Conservation (phyloP, 2,329 filamentous ascomycete genomes). For the Cladosporium sp. region DNA sequence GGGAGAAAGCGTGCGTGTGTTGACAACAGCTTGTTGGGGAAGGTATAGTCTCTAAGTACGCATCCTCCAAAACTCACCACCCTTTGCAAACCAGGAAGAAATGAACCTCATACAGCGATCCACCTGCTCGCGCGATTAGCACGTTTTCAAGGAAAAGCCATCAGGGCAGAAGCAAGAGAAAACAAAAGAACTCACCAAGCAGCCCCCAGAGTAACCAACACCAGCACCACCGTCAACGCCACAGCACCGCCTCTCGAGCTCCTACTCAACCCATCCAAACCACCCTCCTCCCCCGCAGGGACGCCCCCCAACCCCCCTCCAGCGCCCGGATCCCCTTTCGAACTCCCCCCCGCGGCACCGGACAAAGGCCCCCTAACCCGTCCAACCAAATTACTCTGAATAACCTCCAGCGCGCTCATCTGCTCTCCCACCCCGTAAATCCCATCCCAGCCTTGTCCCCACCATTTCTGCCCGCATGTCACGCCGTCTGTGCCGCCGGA, state of each 20-base stretch:
- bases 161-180: not conserved
- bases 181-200: not conserved
- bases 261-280: not conserved
- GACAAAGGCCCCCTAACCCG: constrained; percentile 39
- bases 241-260: constrained; percentile 63
- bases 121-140: not conserved
- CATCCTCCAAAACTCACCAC: too few species aligned
- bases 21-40: too few species aligned
- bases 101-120: constrained; percentile 1
- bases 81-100: too few species aligned
- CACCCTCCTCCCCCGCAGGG: not conserved
- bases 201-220: not conserved
- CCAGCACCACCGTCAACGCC: constrained; percentile 1
- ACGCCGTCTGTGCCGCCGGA: constrained; percentile 43
- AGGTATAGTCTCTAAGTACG: too few species aligned
- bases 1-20: too few species aligned
- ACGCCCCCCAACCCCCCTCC: constrained; percentile 22
- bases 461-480: constrained; percentile 43
- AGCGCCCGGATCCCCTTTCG: constrained; percentile 41
- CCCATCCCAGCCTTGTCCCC: constrained; percentile 36
- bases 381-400: constrained; percentile 41
- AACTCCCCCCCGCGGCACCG: constrained; percentile 49
- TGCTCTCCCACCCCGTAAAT: constrained; percentile 50
- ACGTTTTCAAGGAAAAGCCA: not conserved
- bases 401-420: constrained; percentile 52